These are phyloP conservation scores for Phialophora chinensis DNA, from an alignment of 2,329 filamentous ascomycete species.

Conservation along the genomic window DNA sequence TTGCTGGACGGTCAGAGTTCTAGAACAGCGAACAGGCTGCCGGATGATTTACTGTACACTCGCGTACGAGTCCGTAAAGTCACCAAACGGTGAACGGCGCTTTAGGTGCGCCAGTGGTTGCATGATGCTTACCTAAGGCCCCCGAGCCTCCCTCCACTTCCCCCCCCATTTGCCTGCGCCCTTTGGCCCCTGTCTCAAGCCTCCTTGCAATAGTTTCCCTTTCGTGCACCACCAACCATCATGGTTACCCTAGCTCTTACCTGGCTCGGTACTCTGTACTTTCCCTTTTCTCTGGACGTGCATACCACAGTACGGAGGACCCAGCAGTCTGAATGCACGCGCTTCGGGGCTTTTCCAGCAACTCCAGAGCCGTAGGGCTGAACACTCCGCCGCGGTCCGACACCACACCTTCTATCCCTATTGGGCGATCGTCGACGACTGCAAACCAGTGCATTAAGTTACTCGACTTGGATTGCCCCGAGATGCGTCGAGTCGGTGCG, in stretches of 20 bases:
- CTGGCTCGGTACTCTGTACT: background rate
- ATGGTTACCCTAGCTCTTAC: background rate
- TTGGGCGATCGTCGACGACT: background rate
- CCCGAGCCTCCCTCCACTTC: background rate
- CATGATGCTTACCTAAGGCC: conserved; percentile 11
- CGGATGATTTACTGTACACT: no score
- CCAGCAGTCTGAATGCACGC: background rate
- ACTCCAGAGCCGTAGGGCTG: conserved; percentile 4
- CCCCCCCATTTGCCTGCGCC: background rate
- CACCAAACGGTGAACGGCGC: background rate
- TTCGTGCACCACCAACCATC: background rate
- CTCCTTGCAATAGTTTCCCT: background rate
- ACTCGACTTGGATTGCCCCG: background rate
- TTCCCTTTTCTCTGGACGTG: background rate
- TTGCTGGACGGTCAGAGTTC: conserved; percentile 12
- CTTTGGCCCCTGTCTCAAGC: background rate
- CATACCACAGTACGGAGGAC: background rate
- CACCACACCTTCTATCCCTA: background rate
- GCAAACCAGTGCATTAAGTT: background rate
- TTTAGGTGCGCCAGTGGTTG: background rate
- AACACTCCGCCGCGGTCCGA: conserved; percentile 1
- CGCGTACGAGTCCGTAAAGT: no score
- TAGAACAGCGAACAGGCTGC: conserved; percentile 2
- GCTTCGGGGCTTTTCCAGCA: background rate
- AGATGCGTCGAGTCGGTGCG: background rate